Conservation (phyloP, 208 protist genomes). For the Crithidia acanthocephali region DNA sequence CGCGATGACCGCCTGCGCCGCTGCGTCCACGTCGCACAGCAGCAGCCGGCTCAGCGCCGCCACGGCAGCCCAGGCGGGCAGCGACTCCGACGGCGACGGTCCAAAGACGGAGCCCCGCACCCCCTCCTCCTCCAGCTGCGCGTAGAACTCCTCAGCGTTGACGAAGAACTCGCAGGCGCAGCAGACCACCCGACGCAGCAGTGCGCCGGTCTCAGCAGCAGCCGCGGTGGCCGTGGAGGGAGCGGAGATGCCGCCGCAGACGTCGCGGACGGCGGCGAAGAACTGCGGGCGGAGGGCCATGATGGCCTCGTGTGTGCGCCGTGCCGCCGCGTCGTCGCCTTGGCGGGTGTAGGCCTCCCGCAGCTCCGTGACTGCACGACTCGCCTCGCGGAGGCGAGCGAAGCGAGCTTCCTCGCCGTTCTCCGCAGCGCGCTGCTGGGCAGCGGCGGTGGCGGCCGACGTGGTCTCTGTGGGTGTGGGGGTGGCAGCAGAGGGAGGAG, state of each 20-base stretch:
- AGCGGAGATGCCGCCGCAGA: slow-evolving; percentile 1
- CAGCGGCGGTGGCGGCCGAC: neutral
- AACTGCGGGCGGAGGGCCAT: slow-evolving; percentile 18
- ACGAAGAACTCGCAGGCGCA: slow-evolving; percentile 33
- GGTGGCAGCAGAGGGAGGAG: neutral
- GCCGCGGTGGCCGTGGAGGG: neutral
- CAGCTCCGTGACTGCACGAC: slow-evolving; percentile 7
- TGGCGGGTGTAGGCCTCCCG: slow-evolving; percentile 15
- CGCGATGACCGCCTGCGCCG: slow-evolving; percentile 7
- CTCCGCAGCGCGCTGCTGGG: too few relatives aligned
- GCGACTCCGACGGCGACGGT: slow-evolving; percentile 22
- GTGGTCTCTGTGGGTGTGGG: neutral
- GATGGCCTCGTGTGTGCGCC: slow-evolving; percentile 18
- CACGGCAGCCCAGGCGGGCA: slow-evolving; percentile 33
- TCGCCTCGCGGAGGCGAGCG: slow-evolving; percentile 9
- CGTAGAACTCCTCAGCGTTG: slow-evolving; percentile 47
- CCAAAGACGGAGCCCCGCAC: slow-evolving; percentile 21
- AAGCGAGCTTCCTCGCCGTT: slow-evolving; percentile 22
- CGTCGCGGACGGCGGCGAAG: slow-evolving; percentile 5
- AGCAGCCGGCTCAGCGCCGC: slow-evolving; percentile 42
- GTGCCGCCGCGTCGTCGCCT: slow-evolving; percentile 10
- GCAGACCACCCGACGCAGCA: slow-evolving; percentile 23
- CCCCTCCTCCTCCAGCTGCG: slow-evolving; percentile 30
- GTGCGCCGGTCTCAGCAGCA: neutral
- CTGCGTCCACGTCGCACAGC: slow-evolving; percentile 29